Conservation (phyloP, 805 yeast species). For the Phaffomyces thermotolerans region DNA sequence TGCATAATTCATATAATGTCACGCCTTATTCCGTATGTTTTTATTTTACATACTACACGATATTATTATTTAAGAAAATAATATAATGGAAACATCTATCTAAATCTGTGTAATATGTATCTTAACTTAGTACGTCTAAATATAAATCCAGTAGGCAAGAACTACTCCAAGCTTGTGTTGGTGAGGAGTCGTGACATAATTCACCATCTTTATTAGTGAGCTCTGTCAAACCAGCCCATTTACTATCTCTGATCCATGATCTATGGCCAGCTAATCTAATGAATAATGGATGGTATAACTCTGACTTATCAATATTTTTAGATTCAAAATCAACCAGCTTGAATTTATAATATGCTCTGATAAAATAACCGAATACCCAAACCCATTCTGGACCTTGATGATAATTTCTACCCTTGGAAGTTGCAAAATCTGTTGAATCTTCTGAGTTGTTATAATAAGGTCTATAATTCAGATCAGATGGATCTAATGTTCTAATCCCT, state of each 20-base stretch:
- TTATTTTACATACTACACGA: too few relatives aligned
- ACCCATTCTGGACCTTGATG: conserved; percentile 99
- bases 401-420: conserved; percentile 91
- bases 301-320: conserved; percentile 27
- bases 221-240: conserved; percentile 93
- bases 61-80: neutral
- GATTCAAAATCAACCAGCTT: conserved; percentile 36
- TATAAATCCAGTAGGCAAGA: conserved; percentile 79
- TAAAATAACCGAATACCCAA: conserved; percentile 83
- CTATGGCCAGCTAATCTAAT: conserved; percentile 57
- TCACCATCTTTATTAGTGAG: conserved; percentile 84
- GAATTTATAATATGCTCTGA: conserved; percentile 65
- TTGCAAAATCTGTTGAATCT: conserved; percentile 82
- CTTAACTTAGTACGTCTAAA: conserved; percentile 37
- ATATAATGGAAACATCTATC: neutral
- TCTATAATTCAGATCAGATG: conserved; percentile 83
- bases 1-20: too few relatives aligned
- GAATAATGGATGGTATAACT: conserved; percentile 52
- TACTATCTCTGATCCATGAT: conserved; percentile 63
- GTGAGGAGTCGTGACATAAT: conserved; percentile 78
- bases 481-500: conserved; percentile 90
- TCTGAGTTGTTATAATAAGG: conserved; percentile 80
- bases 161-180: conserved; percentile 96
- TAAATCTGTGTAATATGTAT: conserved; percentile 32
- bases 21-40: too few relatives aligned